phyloP scores from a whole-genome alignment of 2,329 filamentous ascomycete species.

The Cercospora sp. region DNA sequence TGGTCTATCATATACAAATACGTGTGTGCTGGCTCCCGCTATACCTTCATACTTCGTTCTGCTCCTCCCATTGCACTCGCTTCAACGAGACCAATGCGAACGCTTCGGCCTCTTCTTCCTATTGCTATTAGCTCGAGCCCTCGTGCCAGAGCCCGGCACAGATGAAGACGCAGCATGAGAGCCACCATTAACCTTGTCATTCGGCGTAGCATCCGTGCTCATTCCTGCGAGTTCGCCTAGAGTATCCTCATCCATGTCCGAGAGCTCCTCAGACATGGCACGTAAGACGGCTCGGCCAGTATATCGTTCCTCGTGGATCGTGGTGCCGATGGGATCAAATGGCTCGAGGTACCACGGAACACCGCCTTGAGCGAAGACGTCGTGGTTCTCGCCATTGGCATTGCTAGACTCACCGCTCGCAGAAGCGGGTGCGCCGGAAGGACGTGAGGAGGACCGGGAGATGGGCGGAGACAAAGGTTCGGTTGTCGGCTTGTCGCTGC shows the following conservation, averaged over 20 bases:
- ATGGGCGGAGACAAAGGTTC: slow-evolving; percentile 40
- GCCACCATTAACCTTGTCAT: slow-evolving; percentile 12
- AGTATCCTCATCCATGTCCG: slow-evolving; percentile 89
- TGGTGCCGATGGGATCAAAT: slow-evolving; percentile 79
- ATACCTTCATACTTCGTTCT: neutral
- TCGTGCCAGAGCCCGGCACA: neutral
- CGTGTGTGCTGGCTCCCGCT: neutral
- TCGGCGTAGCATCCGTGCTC: slow-evolving; percentile 24
- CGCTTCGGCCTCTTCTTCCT: slow-evolving; percentile 18
- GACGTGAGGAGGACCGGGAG: slow-evolving; percentile 29
- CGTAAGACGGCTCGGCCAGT: slow-evolving; percentile 70
- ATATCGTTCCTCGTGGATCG: slow-evolving; percentile 72
- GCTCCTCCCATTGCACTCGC: neutral
- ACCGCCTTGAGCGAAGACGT: slow-evolving; percentile 64
- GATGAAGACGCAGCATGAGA: slow-evolving; percentile 4
- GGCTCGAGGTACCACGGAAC: slow-evolving; percentile 83
- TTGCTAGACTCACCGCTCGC: slow-evolving; percentile 22
- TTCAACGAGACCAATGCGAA: slow-evolving; percentile 20
- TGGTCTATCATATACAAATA: slow-evolving; percentile 4
- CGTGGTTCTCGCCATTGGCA: slow-evolving; percentile 40
- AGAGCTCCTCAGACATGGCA: slow-evolving; percentile 74
- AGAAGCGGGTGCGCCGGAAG: slow-evolving; percentile 18
- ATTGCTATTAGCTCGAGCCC: slow-evolving; percentile 4
- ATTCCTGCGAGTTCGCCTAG: slow-evolving; percentile 59
- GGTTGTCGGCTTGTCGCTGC: slow-evolving; percentile 30